Evolutionary conservation across 345 rosid species (phyloP).

Genomic region (Microcos paniculata): DNA sequence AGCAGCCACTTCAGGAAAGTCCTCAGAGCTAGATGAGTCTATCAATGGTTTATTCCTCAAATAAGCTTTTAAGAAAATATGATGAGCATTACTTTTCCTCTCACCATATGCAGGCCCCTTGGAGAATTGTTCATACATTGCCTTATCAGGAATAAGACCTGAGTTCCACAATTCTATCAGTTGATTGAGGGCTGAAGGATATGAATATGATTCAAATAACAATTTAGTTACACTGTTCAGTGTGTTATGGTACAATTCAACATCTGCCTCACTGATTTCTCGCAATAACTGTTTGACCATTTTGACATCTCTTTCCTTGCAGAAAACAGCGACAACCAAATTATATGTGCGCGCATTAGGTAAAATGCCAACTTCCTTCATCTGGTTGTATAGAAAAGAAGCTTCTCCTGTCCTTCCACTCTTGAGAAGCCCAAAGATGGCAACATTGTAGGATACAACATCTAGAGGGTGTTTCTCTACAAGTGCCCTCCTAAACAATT

Average conservation of each 20-base stretch:
- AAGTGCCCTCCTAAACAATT: constrained; percentile 46
- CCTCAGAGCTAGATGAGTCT: constrained; percentile 26
- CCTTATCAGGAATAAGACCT: constrained; percentile 29
- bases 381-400: constrained; percentile 34
- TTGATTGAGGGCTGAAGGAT: constrained; percentile 25
- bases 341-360: constrained; percentile 44
- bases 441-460: constrained; percentile 62
- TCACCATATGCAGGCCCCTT: constrained; percentile 7
- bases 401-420: constrained; percentile 56
- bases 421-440: constrained; percentile 57
- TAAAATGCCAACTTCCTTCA: constrained; percentile 51
- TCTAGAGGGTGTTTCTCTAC: constrained; percentile 47
- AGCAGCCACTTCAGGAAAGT: constrained; percentile 27
- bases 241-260: constrained; percentile 36
- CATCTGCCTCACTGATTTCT: constrained; percentile 46
- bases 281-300: constrained; percentile 45
- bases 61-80: not conserved
- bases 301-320: constrained; percentile 42
- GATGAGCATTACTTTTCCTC: constrained; percentile 1
- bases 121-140: constrained; percentile 7
- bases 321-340: constrained; percentile 47
- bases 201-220: constrained; percentile 28
- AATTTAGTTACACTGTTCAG: constrained; percentile 32
- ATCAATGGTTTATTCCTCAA: constrained; percentile 14
- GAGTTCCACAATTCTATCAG: constrained; percentile 39